These are phyloP conservation scores for Yamadazyma atmosphaerica DNA, from an alignment of 1,139 yeast genomes.

Conservation along the genomic window DNA sequence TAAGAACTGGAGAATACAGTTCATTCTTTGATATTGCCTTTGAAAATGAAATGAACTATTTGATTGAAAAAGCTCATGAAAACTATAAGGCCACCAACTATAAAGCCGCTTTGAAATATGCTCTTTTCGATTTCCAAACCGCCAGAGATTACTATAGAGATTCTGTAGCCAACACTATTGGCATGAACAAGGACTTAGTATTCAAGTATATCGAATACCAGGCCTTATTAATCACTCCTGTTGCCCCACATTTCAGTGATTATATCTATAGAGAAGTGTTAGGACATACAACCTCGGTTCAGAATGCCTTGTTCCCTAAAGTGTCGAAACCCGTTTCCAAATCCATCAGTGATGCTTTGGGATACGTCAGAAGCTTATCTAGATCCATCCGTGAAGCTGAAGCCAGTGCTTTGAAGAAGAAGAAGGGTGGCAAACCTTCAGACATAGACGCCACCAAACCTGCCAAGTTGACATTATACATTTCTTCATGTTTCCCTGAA, in stretches of 20 bases:
- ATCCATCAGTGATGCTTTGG: constrained; percentile 64
- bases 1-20: constrained; percentile 68
- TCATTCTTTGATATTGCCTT: constrained; percentile 85
- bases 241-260: constrained; percentile 96
- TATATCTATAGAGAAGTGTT: constrained; percentile 83
- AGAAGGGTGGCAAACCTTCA: constrained; percentile 79
- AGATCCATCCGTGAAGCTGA: constrained; percentile 92
- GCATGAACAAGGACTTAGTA: constrained; percentile 85
- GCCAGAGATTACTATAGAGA: constrained; percentile 97
- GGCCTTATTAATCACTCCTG: constrained; percentile 80
- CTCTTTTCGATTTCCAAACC: constrained; percentile 91
- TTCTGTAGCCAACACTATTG: constrained; percentile 52
- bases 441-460: constrained; percentile 75
- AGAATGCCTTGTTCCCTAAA: constrained; percentile 77
- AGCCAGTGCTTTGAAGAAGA: constrained; percentile 82
- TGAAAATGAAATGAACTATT: constrained; percentile 88
- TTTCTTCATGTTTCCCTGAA: constrained; percentile 86
- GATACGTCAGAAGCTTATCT: constrained; percentile 73
- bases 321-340: constrained; percentile 64
- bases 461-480: constrained; percentile 66
- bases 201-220: constrained; percentile 82
- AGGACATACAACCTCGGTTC: constrained; percentile 61
- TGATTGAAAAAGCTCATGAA: constrained; percentile 70
- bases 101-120: constrained; percentile 86
- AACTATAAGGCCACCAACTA: constrained; percentile 74